These are phyloP conservation scores for Asterochloris erici DNA, from an alignment of 139 green algal genomes.

Conservation along the genomic window DNA sequence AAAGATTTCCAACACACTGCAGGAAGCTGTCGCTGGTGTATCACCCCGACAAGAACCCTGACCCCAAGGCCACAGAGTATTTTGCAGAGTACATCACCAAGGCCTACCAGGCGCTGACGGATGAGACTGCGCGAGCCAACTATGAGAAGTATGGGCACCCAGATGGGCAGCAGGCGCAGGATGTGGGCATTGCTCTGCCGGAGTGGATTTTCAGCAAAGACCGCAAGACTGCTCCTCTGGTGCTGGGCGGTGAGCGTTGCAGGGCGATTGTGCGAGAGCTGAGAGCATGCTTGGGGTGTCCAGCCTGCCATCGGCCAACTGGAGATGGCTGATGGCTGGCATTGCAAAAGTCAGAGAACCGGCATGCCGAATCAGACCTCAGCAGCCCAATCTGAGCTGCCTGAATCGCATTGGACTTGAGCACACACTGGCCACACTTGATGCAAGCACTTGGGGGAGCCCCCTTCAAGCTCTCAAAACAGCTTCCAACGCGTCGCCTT, in stretches of 20 bases:
- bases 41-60: conserved; percentile 93
- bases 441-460: too few species aligned
- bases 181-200: conserved; percentile 79
- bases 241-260: conserved; percentile 48
- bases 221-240: conserved; percentile 66
- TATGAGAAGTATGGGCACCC: conserved; percentile 89
- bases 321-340: too few species aligned
- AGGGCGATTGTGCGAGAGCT: too few species aligned
- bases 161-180: conserved; percentile 73
- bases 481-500: too few species aligned
- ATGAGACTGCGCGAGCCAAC: conserved; percentile 76
- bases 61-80: conserved; percentile 73
- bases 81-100: conserved; percentile 86
- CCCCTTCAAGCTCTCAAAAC: too few species aligned
- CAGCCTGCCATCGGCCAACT: neutral
- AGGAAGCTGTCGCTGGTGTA: conserved; percentile 41
- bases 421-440: too few species aligned
- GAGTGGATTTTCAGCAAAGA: conserved; percentile 85
- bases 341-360: too few species aligned
- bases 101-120: conserved; percentile 68
- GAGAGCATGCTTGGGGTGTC: too few species aligned
- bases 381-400: too few species aligned
- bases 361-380: too few species aligned
- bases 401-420: too few species aligned
- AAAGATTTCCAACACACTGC: neutral